Evolutionary conservation across 192 early-diverging fungal species (phyloP), one percentile per base, ranked within the genome.

Genomic region (Hyaloraphidium curvatum): DNA sequence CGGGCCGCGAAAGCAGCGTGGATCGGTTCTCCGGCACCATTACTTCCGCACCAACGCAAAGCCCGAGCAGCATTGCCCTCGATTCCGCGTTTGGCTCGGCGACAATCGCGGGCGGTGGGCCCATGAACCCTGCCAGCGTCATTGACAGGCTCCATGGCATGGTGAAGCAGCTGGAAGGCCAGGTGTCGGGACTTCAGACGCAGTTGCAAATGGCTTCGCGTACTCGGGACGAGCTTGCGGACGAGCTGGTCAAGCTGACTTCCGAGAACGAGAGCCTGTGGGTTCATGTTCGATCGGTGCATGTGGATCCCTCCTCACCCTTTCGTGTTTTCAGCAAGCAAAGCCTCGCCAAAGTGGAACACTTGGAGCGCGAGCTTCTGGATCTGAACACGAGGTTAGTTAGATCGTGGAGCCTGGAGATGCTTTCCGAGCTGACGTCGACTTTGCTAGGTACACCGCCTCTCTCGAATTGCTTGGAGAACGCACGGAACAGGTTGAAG

Each of bases 401-500:
- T 25, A 62, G 19, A 21, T 26, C 21, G 28, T 25, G 3, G n/a
- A n/a, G 26, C 33, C 11, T 25, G 22, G 9, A 13, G 11, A 4
- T 13, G 16, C 17, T 19, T 2, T 62, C 28, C 29, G 30, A 21
- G 26, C 13, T 30, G 30, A 19, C 19, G 25, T 21, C 31, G 31
- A 30, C 7, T 54, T 5, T 51, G 51, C 1, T 31, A 70, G 81
- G 40, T 80, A 82, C 39, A 56, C 67, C 22, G 72, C 84, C 2
- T 77, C 81, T 16, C 67, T 93, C 5, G 89, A 87, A 58, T 66
- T 92, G 64, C 62, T 92, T 28, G 89, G 89, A 19, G 89, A 92
- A 60, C 78, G 81, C 58, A 86, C 85, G 27, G 89, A 92, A 59
- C 72, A 79, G 54, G 82, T 87, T 11, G 66, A 80, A 33, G 89